phyloP scores from a whole-genome alignment of 106 monocot species.

The Allium sativum region DNA sequence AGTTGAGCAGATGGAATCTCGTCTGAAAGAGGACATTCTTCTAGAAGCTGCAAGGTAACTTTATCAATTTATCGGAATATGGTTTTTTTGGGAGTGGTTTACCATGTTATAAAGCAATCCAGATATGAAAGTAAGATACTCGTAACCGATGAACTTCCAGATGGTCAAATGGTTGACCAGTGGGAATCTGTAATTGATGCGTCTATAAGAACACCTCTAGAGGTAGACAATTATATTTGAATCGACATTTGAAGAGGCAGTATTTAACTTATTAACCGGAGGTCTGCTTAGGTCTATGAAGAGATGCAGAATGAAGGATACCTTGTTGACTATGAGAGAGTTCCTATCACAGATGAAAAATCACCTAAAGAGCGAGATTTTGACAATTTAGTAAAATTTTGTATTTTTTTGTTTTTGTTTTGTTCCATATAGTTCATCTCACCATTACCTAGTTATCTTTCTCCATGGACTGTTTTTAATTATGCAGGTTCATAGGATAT shows the following conservation, averaged over 20 bases:
- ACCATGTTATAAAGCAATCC: not conserved
- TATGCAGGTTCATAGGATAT: constrained; percentile 65
- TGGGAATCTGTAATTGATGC: constrained; percentile 62
- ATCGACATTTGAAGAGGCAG: not conserved
- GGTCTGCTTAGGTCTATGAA: constrained; percentile 75
- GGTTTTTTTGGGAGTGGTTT: no score
- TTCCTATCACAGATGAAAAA: constrained; percentile 98
- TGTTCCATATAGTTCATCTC: not conserved
- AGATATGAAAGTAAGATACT: constrained; percentile 92
- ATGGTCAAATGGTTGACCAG: constrained; percentile 99
- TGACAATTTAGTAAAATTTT: constrained; percentile 66
- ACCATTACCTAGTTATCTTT: not conserved
- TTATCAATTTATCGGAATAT: not conserved
- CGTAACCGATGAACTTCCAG: constrained; percentile 97
- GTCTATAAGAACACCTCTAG: constrained; percentile 83
- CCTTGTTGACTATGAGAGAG: constrained; percentile 86
- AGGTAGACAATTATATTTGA: constrained; percentile 32
- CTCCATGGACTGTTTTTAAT: not conserved
- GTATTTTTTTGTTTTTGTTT: not conserved
- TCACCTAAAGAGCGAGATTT: constrained; percentile 92
- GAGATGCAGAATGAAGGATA: constrained; percentile 83
- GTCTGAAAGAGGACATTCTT: constrained; percentile 92
- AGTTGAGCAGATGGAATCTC: constrained; percentile 97
- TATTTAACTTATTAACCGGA: not conserved
- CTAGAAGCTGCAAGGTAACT: constrained; percentile 67